These are phyloP conservation scores for Mucor saturninus DNA, from an alignment of 371 early-diverging fungal genomes.

Conservation along the genomic window DNA sequence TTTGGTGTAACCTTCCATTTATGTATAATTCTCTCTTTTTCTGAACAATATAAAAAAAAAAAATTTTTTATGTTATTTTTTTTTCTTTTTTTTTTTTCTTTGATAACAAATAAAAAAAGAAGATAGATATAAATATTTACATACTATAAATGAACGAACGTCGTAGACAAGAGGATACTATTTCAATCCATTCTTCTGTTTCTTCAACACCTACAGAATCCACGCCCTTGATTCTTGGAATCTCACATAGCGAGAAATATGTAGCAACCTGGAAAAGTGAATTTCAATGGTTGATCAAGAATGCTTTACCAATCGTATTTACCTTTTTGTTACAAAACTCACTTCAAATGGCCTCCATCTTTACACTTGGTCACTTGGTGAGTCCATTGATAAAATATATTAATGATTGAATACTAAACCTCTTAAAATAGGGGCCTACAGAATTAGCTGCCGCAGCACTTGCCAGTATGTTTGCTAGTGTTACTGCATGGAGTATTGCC, in stretches of 20 bases:
- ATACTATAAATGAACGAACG: slow-evolving; percentile 10
- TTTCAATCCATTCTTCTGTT: slow-evolving; percentile 27
- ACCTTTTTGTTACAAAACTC: slow-evolving; percentile 67
- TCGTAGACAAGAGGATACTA: slow-evolving; percentile 4
- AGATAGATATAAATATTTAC: neutral
- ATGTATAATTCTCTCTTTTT: slow-evolving; percentile 2
- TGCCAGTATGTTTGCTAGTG: slow-evolving; percentile 77
- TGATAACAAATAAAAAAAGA: slow-evolving; percentile 3
- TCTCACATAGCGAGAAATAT: slow-evolving; percentile 8
- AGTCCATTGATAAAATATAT: slow-evolving; percentile 11
- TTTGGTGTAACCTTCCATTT: slow-evolving; percentile 14
- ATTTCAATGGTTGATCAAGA: slow-evolving; percentile 43
- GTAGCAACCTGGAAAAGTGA: slow-evolving; percentile 19
- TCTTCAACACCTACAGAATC: slow-evolving; percentile 33
- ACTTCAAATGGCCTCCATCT: slow-evolving; percentile 59
- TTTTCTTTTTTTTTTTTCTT: slow-evolving; percentile 4
- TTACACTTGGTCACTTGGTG: slow-evolving; percentile 64
- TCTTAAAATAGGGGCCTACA: slow-evolving; percentile 48
- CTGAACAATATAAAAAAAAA: slow-evolving; percentile 1
- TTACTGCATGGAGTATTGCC: slow-evolving; percentile 75
- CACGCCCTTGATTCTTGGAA: slow-evolving; percentile 27
- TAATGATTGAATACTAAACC: neutral
- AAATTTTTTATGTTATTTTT: slow-evolving; percentile 9
- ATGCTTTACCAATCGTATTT: slow-evolving; percentile 56
- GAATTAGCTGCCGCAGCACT: slow-evolving; percentile 79